Percentiles rank a stretch among this genome's conserved stretches.
Evolutionary conservation across 1,284 basidiomycete species (phyloP).

Genomic region (Cryptococcus jaspeensis): DNA sequence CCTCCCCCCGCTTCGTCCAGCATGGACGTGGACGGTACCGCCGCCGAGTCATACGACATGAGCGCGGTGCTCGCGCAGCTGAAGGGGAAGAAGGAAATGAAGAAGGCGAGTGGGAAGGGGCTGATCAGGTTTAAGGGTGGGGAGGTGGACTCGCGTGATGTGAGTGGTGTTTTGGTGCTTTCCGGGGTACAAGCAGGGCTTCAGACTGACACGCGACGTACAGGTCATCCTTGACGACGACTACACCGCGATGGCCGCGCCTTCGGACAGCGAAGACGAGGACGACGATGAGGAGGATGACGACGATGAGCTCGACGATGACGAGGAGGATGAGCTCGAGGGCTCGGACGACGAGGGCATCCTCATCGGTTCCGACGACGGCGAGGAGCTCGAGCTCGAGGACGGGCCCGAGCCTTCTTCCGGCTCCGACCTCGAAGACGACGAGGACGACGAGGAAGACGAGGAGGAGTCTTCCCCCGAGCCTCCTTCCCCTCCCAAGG

Average conservation of each 20-base stretch:
- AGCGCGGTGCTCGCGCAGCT: slow-evolving; percentile 58
- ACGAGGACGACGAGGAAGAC: slow-evolving; percentile 36
- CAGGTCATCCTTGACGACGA: slow-evolving; percentile 58
- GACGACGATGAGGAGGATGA: slow-evolving; percentile 37
- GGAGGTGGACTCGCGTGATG: slow-evolving; percentile 58
- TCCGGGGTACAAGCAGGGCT: not conserved
- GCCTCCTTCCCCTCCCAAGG: slow-evolving; percentile 3
- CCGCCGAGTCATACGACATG: slow-evolving; percentile 45
- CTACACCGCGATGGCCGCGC: slow-evolving; percentile 51
- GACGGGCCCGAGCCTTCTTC: slow-evolving; percentile 44
- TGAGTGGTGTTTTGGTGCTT: slow-evolving; percentile 22
- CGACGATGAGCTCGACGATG: slow-evolving; percentile 48
- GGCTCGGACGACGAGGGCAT: slow-evolving; percentile 8
- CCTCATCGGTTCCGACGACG: slow-evolving; percentile 38
- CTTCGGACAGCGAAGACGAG: slow-evolving; percentile 34
- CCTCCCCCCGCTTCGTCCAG: slow-evolving; percentile 53
- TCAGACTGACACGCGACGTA: slow-evolving; percentile 10
- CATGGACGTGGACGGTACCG: slow-evolving; percentile 26
- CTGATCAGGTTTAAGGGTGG: slow-evolving; percentile 61
- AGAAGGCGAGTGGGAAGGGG: slow-evolving; percentile 49
- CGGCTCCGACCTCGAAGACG: slow-evolving; percentile 37
- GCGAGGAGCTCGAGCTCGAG: slow-evolving; percentile 46
- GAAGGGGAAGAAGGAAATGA: slow-evolving; percentile 61
- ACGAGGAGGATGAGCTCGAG: slow-evolving; percentile 28
- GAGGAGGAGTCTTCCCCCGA: slow-evolving; percentile 17